Evolutionary conservation across 2,329 filamentous ascomycete genomes (phyloP).

Genomic region (Lasiodiplodia citricola): DNA sequence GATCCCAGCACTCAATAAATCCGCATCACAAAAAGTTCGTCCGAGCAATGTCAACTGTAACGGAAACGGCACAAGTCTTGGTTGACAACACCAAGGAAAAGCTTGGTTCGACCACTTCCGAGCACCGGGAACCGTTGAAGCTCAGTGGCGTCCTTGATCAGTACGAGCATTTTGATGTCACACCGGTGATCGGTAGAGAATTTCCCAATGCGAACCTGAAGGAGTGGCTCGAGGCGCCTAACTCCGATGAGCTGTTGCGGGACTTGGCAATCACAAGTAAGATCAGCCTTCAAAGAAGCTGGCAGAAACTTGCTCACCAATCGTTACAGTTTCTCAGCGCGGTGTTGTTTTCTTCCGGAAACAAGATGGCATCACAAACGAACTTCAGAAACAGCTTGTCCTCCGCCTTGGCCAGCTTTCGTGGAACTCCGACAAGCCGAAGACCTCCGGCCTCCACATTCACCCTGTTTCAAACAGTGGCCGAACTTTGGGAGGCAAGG

Average conservation of each 20-base stretch:
- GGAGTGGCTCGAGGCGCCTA: conserved; percentile 67
- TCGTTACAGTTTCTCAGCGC: conserved; percentile 53
- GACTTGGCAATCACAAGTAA: conserved; percentile 61
- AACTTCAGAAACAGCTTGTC: conserved; percentile 59
- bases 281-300: conserved; percentile 26
- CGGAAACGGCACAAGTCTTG: not conserved
- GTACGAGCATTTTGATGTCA: conserved; percentile 63
- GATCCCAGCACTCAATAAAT: not conserved
- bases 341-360: conserved; percentile 61
- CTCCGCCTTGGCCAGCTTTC: conserved; percentile 61
- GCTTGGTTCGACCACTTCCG: not conserved
- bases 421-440: conserved; percentile 57
- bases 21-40: not conserved
- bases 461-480: conserved; percentile 60
- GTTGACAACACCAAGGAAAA: conserved; percentile 18
- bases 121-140: conserved; percentile 49
- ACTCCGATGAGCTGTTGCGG: conserved; percentile 66
- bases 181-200: conserved; percentile 67
- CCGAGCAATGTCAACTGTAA: not conserved
- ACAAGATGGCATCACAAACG: conserved; percentile 55
- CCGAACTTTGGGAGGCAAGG: conserved; percentile 42
- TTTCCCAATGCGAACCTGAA: conserved; percentile 62
- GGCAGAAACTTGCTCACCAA: not conserved
- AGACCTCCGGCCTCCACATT: conserved; percentile 63
- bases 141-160: conserved; percentile 57